Evolutionary conservation across 352 stramenopile species (phyloP).

Genomic region (Hyaloperonospora brassicae): DNA sequence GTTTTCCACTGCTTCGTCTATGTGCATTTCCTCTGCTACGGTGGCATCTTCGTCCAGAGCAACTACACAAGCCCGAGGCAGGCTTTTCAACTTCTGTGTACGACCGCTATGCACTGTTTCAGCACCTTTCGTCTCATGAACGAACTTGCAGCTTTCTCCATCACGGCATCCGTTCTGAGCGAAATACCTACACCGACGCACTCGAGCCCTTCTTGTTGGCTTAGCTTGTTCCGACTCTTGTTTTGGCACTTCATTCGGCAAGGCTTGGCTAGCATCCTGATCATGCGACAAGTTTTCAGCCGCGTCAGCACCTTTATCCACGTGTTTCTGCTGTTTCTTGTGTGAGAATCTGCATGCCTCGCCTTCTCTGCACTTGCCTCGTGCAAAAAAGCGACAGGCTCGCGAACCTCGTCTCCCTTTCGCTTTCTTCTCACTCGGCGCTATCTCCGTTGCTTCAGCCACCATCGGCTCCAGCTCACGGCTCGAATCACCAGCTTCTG

Average conservation of each 20-base stretch:
- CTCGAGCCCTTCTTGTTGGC: conserved; percentile 14
- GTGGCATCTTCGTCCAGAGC: not conserved
- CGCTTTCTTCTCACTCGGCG: conserved; percentile 12
- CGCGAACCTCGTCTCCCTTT: conserved; percentile 22
- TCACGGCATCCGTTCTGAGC: conserved; percentile 38
- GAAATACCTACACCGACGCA: conserved; percentile 48
- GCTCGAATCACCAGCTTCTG: not conserved
- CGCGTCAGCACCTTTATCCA: conserved; percentile 4
- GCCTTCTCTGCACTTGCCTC: conserved; percentile 46
- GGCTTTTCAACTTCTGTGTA: not conserved
- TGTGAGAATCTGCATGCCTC: conserved; percentile 47
- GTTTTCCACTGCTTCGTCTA: not conserved
- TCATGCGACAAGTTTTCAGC: conserved; percentile 6
- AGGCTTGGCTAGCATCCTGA: conserved; percentile 13
- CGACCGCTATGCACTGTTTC: conserved; percentile 1
- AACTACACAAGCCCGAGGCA: conserved; percentile 15
- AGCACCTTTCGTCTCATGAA: conserved; percentile 27
- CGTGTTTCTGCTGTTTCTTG: conserved; percentile 15
- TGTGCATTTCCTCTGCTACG: not conserved
- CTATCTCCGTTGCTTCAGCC: conserved; percentile 1
- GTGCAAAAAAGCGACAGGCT: conserved; percentile 43
- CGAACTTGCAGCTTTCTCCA: conserved; percentile 60
- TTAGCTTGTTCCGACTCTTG: not conserved
- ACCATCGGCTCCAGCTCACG: not conserved
- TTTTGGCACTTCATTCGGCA: conserved; percentile 6